Evolutionary conservation across 176 grass and related monocot genomes (phyloP).

Genomic region (Oropetium thomaeum): DNA sequence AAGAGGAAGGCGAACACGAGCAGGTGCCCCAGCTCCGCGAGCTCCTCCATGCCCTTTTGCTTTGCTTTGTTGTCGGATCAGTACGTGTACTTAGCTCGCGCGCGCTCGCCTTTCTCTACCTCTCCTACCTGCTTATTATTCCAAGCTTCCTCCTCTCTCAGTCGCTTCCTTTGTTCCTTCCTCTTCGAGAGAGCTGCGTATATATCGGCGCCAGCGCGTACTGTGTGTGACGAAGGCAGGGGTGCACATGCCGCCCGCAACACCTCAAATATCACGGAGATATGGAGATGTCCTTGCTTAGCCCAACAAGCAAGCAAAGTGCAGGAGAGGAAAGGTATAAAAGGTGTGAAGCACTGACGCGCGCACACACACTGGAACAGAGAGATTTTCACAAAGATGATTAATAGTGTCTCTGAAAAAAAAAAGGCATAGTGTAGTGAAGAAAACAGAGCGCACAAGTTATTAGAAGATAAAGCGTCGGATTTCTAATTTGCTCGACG

Average conservation of each 20-base stretch:
- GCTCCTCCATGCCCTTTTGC: conserved; percentile 31
- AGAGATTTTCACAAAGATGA: neutral
- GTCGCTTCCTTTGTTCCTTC: neutral
- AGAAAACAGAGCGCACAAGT: neutral
- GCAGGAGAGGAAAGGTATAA: neutral
- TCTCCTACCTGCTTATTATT: neutral
- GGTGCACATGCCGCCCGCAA: neutral
- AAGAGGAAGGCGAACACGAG: conserved; percentile 70
- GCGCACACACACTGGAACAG: neutral
- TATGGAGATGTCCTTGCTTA: neutral
- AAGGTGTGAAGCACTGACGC: neutral
- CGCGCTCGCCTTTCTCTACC: neutral
- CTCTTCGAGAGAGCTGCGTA: neutral
- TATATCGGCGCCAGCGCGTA: neutral
- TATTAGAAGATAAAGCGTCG: too few species aligned
- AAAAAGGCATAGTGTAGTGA: neutral
- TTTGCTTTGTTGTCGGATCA: neutral
- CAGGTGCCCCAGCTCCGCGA: conserved; percentile 43
- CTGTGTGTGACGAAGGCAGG: neutral
- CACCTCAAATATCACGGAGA: neutral
- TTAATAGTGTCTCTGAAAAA: neutral
- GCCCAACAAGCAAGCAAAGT: conserved; percentile 7
- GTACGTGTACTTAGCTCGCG: too few species aligned
- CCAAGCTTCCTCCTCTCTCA: neutral
- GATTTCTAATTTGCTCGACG: too few species aligned